Conservation (phyloP, 106 monocot species). For the Dendrobium huoshanense region DNA sequence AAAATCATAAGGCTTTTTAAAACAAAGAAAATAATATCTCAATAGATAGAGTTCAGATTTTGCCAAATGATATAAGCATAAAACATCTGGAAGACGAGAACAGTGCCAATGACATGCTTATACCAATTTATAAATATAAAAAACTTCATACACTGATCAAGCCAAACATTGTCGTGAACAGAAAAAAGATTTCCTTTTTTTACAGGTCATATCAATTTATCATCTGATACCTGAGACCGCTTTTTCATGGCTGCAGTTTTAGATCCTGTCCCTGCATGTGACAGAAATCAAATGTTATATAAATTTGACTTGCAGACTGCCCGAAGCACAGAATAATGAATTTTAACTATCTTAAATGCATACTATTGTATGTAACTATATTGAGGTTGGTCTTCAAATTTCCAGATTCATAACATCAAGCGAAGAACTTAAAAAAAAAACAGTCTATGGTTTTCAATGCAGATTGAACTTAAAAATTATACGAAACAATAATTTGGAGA, state of each 20-base stretch:
- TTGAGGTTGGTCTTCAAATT: not conserved
- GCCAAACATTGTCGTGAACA: not conserved
- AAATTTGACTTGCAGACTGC: not conserved
- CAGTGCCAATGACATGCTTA: not conserved
- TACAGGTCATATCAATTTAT: not conserved
- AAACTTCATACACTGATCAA: not conserved
- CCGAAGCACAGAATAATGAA: not conserved
- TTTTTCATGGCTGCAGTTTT: not conserved
- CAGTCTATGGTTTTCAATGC: not conserved
- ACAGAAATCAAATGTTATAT: not conserved
- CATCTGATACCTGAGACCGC: not conserved
- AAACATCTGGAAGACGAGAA: not conserved
- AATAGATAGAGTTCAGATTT: not conserved
- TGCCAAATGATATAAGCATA: not conserved
- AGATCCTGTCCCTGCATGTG: constrained; percentile 6
- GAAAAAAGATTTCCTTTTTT: not conserved
- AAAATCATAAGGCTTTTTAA: not conserved
- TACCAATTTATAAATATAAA: not conserved
- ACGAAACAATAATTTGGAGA: not conserved
- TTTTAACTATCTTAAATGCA: not conserved
- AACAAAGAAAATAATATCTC: not conserved
- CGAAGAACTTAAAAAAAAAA: not conserved
- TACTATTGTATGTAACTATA: not conserved
- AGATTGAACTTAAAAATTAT: not conserved
- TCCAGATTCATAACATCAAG: not conserved